These are phyloP conservation scores for Candida xyloterini DNA, from an alignment of 805 yeast genomes.

Conservation along the genomic window DNA sequence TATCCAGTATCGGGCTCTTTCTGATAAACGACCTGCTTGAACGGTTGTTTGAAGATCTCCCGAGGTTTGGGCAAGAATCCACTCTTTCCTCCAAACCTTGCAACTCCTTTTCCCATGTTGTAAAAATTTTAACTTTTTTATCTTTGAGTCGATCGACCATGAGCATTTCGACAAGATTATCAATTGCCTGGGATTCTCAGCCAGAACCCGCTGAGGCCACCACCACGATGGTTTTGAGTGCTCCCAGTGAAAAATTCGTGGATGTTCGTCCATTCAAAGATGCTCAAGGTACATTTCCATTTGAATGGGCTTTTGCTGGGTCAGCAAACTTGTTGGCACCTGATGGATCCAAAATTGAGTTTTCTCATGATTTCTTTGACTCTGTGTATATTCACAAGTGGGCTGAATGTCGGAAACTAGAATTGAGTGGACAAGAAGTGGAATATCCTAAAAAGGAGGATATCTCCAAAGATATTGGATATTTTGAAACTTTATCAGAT, in stretches of 20 bases:
- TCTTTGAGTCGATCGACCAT: constrained; percentile 11
- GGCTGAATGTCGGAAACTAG: not conserved
- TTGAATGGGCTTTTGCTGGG: constrained; percentile 62
- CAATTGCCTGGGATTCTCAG: constrained; percentile 48
- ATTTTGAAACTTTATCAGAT: constrained; percentile 37
- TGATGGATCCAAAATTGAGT: constrained; percentile 35
- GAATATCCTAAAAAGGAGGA: not conserved
- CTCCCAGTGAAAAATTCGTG: constrained; percentile 44
- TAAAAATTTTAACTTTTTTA: constrained; percentile 10
- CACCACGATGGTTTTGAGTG: constrained; percentile 45
- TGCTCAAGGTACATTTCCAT: constrained; percentile 40
- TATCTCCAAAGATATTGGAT: constrained; percentile 42
- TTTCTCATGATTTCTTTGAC: constrained; percentile 42
- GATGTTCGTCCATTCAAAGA: constrained; percentile 41
- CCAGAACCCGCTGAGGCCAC: constrained; percentile 44
- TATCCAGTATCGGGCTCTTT: constrained; percentile 58
- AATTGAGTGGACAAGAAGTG: not conserved
- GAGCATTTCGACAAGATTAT: constrained; percentile 44
- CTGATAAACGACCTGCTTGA: constrained; percentile 48
- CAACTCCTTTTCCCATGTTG: constrained; percentile 47
- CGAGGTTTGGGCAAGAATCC: constrained; percentile 82
- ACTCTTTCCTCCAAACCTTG: constrained; percentile 61
- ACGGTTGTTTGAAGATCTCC: constrained; percentile 68
- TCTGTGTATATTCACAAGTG: constrained; percentile 35
- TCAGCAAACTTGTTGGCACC: constrained; percentile 34